Conservation (phyloP, 2,329 filamentous ascomycete genomes). For the Dryadomyces quercus-mongolicae region DNA sequence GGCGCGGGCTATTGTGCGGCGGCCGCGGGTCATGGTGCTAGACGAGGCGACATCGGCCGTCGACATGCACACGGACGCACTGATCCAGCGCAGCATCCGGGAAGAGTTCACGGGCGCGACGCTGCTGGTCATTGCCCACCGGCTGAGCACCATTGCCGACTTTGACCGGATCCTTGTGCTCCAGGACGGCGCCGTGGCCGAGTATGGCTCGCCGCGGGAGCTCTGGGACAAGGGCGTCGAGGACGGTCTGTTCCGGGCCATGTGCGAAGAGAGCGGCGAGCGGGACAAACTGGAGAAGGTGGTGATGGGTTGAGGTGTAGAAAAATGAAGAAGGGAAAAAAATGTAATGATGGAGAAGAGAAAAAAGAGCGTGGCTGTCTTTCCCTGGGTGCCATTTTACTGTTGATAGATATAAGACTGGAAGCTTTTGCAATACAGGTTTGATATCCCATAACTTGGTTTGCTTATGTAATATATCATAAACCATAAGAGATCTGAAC, state of each 20-base stretch:
- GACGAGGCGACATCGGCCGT: slow-evolving; percentile 72
- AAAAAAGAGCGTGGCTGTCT: background rate
- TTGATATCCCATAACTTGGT: background rate
- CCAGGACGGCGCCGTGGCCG: slow-evolving; percentile 52
- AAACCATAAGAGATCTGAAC: too few species aligned
- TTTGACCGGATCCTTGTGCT: slow-evolving; percentile 65
- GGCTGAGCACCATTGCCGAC: slow-evolving; percentile 64
- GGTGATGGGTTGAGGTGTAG: slow-evolving; percentile 23
- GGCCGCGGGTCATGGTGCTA: slow-evolving; percentile 66
- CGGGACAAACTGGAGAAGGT: slow-evolving; percentile 37
- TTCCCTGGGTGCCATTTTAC: background rate
- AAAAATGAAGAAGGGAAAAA: too few species aligned
- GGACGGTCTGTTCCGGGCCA: slow-evolving; percentile 44
- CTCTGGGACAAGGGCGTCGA: slow-evolving; percentile 40
- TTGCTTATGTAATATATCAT: background rate
- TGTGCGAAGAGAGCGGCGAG: slow-evolving; percentile 52
- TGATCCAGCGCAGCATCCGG: slow-evolving; percentile 63
- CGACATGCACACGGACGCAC: slow-evolving; percentile 62
- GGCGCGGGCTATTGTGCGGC: slow-evolving; percentile 58
- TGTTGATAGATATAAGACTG: background rate
- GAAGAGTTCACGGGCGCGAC: slow-evolving; percentile 60
- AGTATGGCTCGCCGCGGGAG: slow-evolving; percentile 53
- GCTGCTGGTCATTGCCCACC: slow-evolving; percentile 63
- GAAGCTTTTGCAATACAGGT: background rate
- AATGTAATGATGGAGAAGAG: too few species aligned